Evolutionary conservation across 768 basidiomycete species (phyloP).

Genomic region (Mycena belliarum): DNA sequence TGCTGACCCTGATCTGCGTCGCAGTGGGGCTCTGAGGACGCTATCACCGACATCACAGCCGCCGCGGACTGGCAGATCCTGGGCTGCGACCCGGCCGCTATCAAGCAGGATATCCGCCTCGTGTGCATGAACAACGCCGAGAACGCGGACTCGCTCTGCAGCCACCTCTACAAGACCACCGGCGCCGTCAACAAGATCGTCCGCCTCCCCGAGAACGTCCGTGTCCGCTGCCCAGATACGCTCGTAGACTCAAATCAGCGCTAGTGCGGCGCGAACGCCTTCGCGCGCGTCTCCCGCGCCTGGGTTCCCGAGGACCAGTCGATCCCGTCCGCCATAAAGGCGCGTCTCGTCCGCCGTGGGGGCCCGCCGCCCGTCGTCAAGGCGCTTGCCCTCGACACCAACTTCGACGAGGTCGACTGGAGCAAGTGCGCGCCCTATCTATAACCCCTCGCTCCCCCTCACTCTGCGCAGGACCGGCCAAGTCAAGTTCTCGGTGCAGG

Average conservation of each 20-base stretch:
- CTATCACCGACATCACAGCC: slow-evolving; percentile 39
- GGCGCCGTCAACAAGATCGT: slow-evolving; percentile 36
- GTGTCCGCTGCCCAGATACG: slow-evolving; percentile 3
- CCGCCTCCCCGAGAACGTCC: slow-evolving; percentile 34
- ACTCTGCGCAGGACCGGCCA: not conserved
- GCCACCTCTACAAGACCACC: slow-evolving; percentile 30
- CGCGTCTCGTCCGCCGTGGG: slow-evolving; percentile 2
- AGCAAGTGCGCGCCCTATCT: not conserved
- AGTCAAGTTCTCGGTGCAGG: not conserved
- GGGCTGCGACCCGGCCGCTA: slow-evolving; percentile 32
- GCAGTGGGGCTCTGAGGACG: slow-evolving; percentile 5
- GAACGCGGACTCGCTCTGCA: slow-evolving; percentile 24
- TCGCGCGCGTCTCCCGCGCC: slow-evolving; percentile 8
- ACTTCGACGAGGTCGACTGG: slow-evolving; percentile 9
- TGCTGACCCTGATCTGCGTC: not conserved
- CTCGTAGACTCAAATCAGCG: not conserved
- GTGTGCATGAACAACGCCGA: slow-evolving; percentile 30
- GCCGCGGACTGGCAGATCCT: slow-evolving; percentile 43
- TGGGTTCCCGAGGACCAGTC: slow-evolving; percentile 14
- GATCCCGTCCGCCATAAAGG: not conserved
- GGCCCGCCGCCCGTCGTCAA: slow-evolving; percentile 4
- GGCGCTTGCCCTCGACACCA: slow-evolving; percentile 8
- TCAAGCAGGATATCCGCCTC: slow-evolving; percentile 36
- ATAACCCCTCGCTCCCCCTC: too few relatives aligned
- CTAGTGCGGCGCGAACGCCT: slow-evolving; percentile 14